Base-by-base conservation (phyloP, 352 stramenopile species). In the Globisporangium recalcitrans region DNA sequence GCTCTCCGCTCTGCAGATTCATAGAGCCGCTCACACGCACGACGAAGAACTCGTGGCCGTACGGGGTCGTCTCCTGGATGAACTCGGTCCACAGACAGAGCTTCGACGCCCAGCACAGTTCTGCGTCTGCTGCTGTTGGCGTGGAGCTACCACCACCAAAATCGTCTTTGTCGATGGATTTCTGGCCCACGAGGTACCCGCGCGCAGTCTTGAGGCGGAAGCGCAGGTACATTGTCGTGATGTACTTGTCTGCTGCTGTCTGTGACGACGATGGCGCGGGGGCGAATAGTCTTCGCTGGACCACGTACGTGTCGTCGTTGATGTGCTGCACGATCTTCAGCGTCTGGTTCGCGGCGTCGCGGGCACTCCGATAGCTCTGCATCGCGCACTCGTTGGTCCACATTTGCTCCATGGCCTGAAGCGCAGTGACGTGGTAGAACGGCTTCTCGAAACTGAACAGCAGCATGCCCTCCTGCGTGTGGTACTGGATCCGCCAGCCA, bases 291-390 rank as follows among this genome's bases (percentile, higher is more conserved):
- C 77, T 68, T 0, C 73, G 63, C 5, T 68, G 67, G 24, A 75
- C 69, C 31, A 88, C 68, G 71, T 80, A 88, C 22, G 74, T 85
- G 58, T 85, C 72, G 21, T 85, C 71, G 56, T 85, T 87, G 24
- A 85, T 42, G 47, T 79, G 71, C 55, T 82, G 72, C 26, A 75
- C 58, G 34, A 87, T 65, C 66, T 81, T 49, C 21, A 69, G 26
- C 26, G 65, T 64, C 55, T 82, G 74, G 21, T 57, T 75, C 3
- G 74, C 71, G 4, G 71, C 69, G 52, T 82, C 65, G 13, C 58
- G 52, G 0, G 58, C 40, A 31, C 58, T 77, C 49, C 78, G 72
- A 48, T 88, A 88, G 19, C 63, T 75, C 34, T 77, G 62, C 42
- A 79, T 70, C 34, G 73, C 65, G 31, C 75, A 66, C 21, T 75